phyloP scores from a whole-genome alignment of 208 protist species.

The Porcisia deanei region DNA sequence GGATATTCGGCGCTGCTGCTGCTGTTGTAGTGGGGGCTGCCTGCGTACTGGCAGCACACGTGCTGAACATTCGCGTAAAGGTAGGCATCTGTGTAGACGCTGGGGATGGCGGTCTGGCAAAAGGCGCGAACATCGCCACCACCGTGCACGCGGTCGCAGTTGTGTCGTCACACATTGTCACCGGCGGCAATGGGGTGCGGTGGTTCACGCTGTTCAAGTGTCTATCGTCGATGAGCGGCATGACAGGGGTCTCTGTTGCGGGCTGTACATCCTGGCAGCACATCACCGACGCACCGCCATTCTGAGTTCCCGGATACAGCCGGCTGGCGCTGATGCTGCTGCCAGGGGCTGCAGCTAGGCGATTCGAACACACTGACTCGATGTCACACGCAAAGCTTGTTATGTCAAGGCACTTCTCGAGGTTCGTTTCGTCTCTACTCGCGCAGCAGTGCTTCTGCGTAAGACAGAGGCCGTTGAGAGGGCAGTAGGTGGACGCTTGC shows the following conservation, averaged over 20 bases:
- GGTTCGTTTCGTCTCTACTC: background rate
- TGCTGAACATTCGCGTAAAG: conserved; percentile 3
- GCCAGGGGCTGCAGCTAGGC: background rate
- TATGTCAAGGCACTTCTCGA: conserved; percentile 15
- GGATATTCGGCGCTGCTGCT: background rate
- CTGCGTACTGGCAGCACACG: conserved; percentile 27
- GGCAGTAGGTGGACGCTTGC: conserved; percentile 8
- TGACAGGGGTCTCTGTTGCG: conserved; percentile 11
- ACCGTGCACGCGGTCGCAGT: conserved; percentile 11
- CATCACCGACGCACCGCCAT: conserved; percentile 17
- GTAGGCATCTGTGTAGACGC: conserved; percentile 21
- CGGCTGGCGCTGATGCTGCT: background rate
- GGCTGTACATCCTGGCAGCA: conserved; percentile 15
- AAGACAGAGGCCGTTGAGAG: conserved; percentile 19
- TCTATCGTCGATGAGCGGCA: conserved; percentile 3
- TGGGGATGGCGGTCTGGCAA: conserved; percentile 18
- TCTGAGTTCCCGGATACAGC: conserved; percentile 12
- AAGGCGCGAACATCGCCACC: conserved; percentile 18
- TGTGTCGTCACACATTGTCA: conserved; percentile 9
- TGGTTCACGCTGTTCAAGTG: background rate
- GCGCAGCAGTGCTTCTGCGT: conserved; percentile 24
- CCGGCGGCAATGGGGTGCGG: background rate
- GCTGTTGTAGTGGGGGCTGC: background rate
- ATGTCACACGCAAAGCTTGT: conserved; percentile 19
- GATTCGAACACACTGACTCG: conserved; percentile 4